phyloP scores from a whole-genome alignment of 257 asterid species.

The Marsdenia floribunda region DNA sequence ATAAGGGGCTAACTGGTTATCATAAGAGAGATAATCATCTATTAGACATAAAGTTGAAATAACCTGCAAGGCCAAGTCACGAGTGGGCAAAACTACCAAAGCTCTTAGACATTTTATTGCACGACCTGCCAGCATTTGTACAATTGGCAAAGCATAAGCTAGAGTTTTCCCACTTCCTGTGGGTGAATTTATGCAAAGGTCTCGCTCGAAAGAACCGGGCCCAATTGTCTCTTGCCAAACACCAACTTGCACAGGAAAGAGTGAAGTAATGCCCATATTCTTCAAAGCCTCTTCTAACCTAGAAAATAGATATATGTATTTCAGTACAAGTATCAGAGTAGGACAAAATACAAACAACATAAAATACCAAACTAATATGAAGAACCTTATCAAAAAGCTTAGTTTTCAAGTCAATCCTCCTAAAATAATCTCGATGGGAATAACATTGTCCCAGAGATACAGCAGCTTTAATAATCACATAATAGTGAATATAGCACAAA shows the following conservation, averaged over 20 bases:
- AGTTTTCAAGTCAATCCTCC: neutral
- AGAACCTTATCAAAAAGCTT: neutral
- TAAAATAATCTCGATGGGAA: neutral
- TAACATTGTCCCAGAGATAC: neutral
- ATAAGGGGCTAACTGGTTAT: neutral
- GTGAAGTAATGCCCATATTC: slow-evolving; percentile 55
- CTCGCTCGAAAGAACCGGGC: slow-evolving; percentile 79
- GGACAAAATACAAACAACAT: too few species aligned
- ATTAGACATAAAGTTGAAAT: neutral
- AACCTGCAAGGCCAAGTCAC: slow-evolving; percentile 92
- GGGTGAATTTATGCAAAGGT: slow-evolving; percentile 80
- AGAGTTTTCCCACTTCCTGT: slow-evolving; percentile 96
- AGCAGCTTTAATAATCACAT: neutral
- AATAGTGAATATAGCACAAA: neutral
- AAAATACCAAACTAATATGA: neutral
- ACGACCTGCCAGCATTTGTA: slow-evolving; percentile 66
- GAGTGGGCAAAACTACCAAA: slow-evolving; percentile 88
- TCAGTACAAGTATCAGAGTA: neutral
- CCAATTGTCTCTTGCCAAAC: slow-evolving; percentile 94
- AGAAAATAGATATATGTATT: slow-evolving; percentile 14
- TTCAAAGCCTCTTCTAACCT: slow-evolving; percentile 66
- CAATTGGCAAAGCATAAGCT: slow-evolving; percentile 83
- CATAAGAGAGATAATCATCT: neutral
- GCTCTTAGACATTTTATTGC: slow-evolving; percentile 74
- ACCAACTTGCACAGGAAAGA: slow-evolving; percentile 84